These are phyloP conservation scores for Selaginella tamariscina DNA, from an alignment of 75 land plant species.

Conservation along the genomic window DNA sequence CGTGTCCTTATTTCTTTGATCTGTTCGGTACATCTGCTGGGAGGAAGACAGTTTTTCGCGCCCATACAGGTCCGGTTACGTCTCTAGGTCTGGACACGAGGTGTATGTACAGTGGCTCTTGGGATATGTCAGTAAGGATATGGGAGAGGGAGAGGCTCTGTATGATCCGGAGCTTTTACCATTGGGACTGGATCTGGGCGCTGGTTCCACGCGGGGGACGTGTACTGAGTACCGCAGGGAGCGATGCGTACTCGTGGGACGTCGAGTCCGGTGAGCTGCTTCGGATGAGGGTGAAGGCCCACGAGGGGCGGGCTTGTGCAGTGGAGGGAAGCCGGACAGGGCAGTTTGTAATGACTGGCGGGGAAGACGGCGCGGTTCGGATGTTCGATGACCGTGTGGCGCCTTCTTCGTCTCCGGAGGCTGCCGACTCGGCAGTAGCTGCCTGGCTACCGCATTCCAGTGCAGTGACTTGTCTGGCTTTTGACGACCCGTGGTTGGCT, in stretches of 20 bases:
- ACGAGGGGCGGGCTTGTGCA: conserved; percentile 55
- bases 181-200: conserved; percentile 87
- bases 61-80: conserved; percentile 79
- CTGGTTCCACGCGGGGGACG: conserved; percentile 47
- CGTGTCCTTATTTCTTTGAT: conserved; percentile 55
- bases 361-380: conserved; percentile 89
- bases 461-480: conserved; percentile 72
- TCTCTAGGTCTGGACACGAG: conserved; percentile 55
- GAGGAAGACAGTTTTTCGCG: conserved; percentile 47
- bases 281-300: conserved; percentile 36
- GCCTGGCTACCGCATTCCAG: conserved; percentile 74
- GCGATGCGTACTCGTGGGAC: conserved; percentile 79
- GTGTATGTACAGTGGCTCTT: conserved; percentile 82
- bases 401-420: neutral
- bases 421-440: conserved; percentile 25
- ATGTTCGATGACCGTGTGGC: conserved; percentile 52
- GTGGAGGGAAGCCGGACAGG: conserved; percentile 63
- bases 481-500: conserved; percentile 96
- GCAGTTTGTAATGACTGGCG: conserved; percentile 75
- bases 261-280: conserved; percentile 32
- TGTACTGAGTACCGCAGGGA: conserved; percentile 60
- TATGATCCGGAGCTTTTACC: conserved; percentile 42
- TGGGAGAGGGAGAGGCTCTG: conserved; percentile 53
- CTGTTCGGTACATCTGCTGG: conserved; percentile 27
- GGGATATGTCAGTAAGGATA: conserved; percentile 82